Percentiles rank a stretch among this genome's conserved stretches.
Evolutionary conservation across 164 flowering plant species (phyloP).

Genomic region (Vitis riparia): DNA sequence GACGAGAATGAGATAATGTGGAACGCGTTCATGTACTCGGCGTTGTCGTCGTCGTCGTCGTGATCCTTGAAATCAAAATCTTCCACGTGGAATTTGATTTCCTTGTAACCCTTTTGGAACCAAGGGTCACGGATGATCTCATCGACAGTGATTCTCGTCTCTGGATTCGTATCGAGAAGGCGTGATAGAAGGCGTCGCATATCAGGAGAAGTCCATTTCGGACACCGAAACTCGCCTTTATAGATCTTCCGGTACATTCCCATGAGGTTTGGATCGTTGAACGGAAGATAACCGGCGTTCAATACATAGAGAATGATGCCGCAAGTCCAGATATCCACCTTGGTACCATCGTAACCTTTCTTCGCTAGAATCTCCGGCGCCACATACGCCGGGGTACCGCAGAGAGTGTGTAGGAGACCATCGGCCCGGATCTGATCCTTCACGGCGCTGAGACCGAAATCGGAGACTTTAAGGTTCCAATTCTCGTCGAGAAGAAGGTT

Average conservation of each 20-base stretch:
- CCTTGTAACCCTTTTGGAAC: conserved; percentile 44
- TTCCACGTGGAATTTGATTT: conserved; percentile 22
- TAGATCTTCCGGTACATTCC: conserved; percentile 65
- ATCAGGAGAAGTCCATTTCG: conserved; percentile 67
- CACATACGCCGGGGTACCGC: conserved; percentile 78
- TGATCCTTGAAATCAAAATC: conserved; percentile 12
- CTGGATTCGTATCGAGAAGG: conserved; percentile 58
- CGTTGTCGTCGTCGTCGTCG: background rate
- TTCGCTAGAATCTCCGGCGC: conserved; percentile 69
- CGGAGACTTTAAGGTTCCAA: conserved; percentile 56
- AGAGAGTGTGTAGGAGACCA: conserved; percentile 63
- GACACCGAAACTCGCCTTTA: conserved; percentile 59
- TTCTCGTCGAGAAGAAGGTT: conserved; percentile 71
- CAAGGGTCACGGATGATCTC: conserved; percentile 58
- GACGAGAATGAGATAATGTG: conserved; percentile 67
- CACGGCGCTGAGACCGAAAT: conserved; percentile 70
- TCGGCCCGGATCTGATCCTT: conserved; percentile 49
- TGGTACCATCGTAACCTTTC: conserved; percentile 68
- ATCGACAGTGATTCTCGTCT: conserved; percentile 48
- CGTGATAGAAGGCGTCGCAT: conserved; percentile 39
- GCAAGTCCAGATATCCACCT: conserved; percentile 73
- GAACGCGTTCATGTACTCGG: conserved; percentile 57
- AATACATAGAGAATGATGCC: conserved; percentile 62
- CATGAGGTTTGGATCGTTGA: conserved; percentile 64
- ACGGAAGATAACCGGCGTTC: conserved; percentile 66